phyloP scores from a whole-genome alignment of 2,329 filamentous ascomycete genomes.

The Trichoderma koningiopsis region DNA sequence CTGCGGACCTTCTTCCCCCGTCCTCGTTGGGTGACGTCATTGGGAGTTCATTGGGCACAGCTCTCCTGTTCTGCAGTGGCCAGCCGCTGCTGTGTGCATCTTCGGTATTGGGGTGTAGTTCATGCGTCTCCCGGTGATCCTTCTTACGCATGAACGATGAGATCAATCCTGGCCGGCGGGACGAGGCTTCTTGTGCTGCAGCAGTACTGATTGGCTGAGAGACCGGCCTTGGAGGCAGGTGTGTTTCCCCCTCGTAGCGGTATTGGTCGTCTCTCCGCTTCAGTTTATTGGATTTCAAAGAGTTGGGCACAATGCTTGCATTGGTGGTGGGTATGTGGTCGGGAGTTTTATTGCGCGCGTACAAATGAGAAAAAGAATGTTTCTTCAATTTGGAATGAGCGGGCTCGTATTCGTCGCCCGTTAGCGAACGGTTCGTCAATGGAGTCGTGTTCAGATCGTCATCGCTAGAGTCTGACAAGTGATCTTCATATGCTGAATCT shows the following conservation, averaged over 20 bases:
- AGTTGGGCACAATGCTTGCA: neutral
- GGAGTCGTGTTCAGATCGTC: slow-evolving; percentile 44
- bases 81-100: slow-evolving; percentile 51
- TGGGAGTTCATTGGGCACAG: slow-evolving; percentile 7
- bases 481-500: slow-evolving; percentile 59
- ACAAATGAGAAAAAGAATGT: slow-evolving; percentile 17
- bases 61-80: slow-evolving; percentile 36
- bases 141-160: slow-evolving; percentile 65
- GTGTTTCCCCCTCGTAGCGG: slow-evolving; percentile 40
- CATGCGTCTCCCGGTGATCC: slow-evolving; percentile 57
- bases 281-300: neutral
- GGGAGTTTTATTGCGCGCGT: slow-evolving; percentile 36
- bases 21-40: slow-evolving; percentile 16
- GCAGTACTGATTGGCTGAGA: neutral
- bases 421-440: slow-evolving; percentile 21
- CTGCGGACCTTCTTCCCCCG: slow-evolving; percentile 15
- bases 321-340: slow-evolving; percentile 41
- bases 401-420: slow-evolving; percentile 31
- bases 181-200: slow-evolving; percentile 34
- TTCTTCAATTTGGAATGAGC: slow-evolving; percentile 31
- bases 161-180: slow-evolving; percentile 55
- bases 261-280: slow-evolving; percentile 36
- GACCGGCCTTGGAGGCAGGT: slow-evolving; percentile 50
- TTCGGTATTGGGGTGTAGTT: slow-evolving; percentile 61
- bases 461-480: slow-evolving; percentile 69